Evolutionary conservation across 2,329 filamentous ascomycete genomes (phyloP), one percentile per base, ranked within the genome.

Genomic region (Calonectria henricotiae): DNA sequence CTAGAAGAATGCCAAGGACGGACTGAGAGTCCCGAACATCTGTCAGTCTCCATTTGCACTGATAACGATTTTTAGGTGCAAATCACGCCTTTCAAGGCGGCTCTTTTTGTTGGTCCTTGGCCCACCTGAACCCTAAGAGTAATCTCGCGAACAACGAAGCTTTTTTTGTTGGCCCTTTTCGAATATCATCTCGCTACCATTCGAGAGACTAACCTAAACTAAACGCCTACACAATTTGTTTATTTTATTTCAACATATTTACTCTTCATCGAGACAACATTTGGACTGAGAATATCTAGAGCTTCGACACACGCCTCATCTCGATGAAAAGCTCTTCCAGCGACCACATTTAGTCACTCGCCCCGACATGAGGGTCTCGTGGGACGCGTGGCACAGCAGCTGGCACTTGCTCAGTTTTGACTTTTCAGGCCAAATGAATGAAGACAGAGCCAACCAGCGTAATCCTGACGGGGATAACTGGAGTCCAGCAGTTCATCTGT

Each of bases 21-120:
- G 51, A 17, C 23, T 15, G 20, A 58, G 30, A 58, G 51, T 32
- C 51, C 51, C 51, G 37, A 58, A 58, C 51, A 58, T 39, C 12
- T 39, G 12, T n/a, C 5, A 20, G 51, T 39, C 51, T 25, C 51
- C 51, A 58, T 58, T 25, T 20, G 12, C 35, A 58, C 51, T 58
- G 51, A 58, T 58, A 58, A 58, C 51, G 51, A 58, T 58, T 58
- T 58, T 58, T 58, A 39, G 51, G 51, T 58, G 51, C 51, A 39
- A 58, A 58, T 58, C 51, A 58, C 51, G 51, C 51, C 51, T 58
- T 58, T n/a, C 51, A 58, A 23, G 51, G 51, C 51, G 32, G 35
- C 13, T 58, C 23, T 58, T 27, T 4, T 58, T 8, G 32, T 32
- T 39, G 23, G 35, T 39, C 39, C 51, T 58, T 58, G 51, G 51